These are phyloP conservation scores for Aspergillus brunneoviolaceus DNA, from an alignment of 2,329 filamentous ascomycete genomes.

Conservation along the genomic window DNA sequence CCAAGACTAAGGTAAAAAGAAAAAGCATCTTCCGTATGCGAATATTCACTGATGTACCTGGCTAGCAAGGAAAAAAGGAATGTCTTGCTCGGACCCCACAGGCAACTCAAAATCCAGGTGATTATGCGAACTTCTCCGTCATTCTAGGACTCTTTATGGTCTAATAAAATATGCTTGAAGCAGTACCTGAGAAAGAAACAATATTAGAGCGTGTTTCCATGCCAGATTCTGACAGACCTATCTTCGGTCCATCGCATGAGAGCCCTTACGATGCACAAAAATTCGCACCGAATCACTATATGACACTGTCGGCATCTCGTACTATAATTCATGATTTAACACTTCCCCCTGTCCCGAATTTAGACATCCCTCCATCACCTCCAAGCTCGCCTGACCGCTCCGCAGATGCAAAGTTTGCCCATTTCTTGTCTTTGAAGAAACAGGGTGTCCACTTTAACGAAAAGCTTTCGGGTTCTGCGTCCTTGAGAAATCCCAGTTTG, in stretches of 20 bases:
- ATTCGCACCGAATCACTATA: not conserved
- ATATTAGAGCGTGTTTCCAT: constrained; percentile 4
- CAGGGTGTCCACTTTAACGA: constrained; percentile 65
- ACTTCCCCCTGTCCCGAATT: constrained; percentile 45
- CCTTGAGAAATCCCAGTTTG: constrained; percentile 60
- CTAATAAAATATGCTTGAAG: constrained; percentile 4
- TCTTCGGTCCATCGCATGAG: constrained; percentile 39
- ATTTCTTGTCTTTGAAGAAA: constrained; percentile 62
- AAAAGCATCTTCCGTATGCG: not conserved
- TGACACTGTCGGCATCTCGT: constrained; percentile 47
- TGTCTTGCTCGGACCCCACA: constrained; percentile 4
- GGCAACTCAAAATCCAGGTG: constrained; percentile 11
- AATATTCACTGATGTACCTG: constrained; percentile 13
- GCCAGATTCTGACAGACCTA: constrained; percentile 27
- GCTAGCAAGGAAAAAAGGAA: constrained; percentile 11
- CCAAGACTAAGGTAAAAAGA: constrained; percentile 25
- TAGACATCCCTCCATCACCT: constrained; percentile 48
- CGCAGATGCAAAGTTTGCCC: constrained; percentile 57
- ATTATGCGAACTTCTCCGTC: not conserved
- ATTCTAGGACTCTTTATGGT: not conserved
- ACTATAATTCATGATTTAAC: constrained; percentile 58
- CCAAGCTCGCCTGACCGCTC: constrained; percentile 46
- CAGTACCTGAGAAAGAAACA: constrained; percentile 1
- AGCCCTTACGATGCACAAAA: constrained; percentile 18
- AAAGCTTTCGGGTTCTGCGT: constrained; percentile 57